Evolutionary conservation across 2,329 filamentous ascomycete genomes (phyloP).

Genomic region (Fusarium zealandicum): DNA sequence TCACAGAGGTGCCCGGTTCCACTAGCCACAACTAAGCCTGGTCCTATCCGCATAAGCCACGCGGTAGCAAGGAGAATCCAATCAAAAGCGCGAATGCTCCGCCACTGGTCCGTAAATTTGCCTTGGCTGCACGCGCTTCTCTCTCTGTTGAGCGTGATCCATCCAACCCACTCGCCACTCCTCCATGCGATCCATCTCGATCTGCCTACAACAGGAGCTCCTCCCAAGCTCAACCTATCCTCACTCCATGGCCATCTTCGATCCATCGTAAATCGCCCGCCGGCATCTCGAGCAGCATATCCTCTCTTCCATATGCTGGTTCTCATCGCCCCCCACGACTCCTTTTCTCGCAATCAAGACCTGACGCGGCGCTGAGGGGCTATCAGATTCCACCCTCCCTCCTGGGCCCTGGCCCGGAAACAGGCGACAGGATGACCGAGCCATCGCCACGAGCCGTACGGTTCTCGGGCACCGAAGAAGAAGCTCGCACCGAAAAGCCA

Average conservation of each 20-base stretch:
- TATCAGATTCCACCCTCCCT: conserved; percentile 28
- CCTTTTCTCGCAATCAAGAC: conserved; percentile 17
- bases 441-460: conserved; percentile 63
- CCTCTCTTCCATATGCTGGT: conserved; percentile 16
- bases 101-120: conserved; percentile 31
- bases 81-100: conserved; percentile 22
- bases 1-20: conserved; percentile 10
- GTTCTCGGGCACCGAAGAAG: conserved; percentile 60
- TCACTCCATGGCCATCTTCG: conserved; percentile 37
- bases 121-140: conserved; percentile 30
- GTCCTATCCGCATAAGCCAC: conserved; percentile 20
- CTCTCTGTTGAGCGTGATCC: conserved; percentile 25
- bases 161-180: conserved; percentile 32
- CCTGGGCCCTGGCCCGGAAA: conserved; percentile 24
- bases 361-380: conserved; percentile 32
- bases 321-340: conserved; percentile 5
- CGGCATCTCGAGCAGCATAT: conserved; percentile 24
- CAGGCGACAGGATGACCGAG: conserved; percentile 50
- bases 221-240: conserved; percentile 30
- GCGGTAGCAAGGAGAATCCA: background rate
- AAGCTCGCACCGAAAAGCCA: conserved; percentile 51
- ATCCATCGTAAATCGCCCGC: conserved; percentile 31
- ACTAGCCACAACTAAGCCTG: conserved; percentile 16
- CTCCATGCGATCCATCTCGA: conserved; percentile 41
- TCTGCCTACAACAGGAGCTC: conserved; percentile 37